Evolutionary conservation across 306 rosid genomes (phyloP).

Genomic region (Astragalus glycyphyllos): DNA sequence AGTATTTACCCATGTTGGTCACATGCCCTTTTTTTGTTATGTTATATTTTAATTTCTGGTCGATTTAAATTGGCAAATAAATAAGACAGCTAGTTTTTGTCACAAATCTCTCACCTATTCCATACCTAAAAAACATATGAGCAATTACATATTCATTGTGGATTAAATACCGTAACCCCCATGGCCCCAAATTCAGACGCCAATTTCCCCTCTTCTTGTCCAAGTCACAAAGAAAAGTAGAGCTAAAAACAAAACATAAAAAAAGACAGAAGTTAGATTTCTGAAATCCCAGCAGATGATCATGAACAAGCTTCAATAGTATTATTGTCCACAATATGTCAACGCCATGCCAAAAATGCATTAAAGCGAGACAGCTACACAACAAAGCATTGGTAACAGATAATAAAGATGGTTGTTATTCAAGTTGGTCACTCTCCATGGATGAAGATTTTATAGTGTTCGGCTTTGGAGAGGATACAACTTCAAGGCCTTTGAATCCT

Average conservation of each 20-base stretch:
- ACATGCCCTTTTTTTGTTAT: background rate
- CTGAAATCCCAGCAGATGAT: conserved; percentile 42
- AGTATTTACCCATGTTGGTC: too few relatives aligned
- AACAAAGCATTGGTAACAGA: conserved; percentile 38
- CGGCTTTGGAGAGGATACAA: conserved; percentile 59
- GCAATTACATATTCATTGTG: conserved; percentile 39
- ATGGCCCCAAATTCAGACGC: conserved; percentile 47
- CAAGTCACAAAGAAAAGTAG: background rate
- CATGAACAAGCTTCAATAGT: conserved; percentile 21
- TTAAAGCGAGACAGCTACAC: conserved; percentile 5
- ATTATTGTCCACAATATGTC: background rate
- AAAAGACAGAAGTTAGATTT: conserved; percentile 48
- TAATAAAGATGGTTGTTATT: conserved; percentile 9
- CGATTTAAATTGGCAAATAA: conserved; percentile 9
- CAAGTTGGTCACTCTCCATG: conserved; percentile 49
- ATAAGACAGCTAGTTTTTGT: conserved; percentile 8
- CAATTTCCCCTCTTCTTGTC: conserved; percentile 38
- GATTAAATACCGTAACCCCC: conserved; percentile 48
- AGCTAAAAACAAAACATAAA: conserved; percentile 21
- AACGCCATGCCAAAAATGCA: conserved; percentile 29
- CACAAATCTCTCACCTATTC: conserved; percentile 46
- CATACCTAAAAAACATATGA: conserved; percentile 42
- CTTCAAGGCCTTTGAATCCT: conserved; percentile 52
- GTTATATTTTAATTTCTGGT: background rate
- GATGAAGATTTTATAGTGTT: conserved; percentile 72